Evolutionary conservation across 345 rosid species (phyloP).

Genomic region (Moricandia moricandioides): DNA sequence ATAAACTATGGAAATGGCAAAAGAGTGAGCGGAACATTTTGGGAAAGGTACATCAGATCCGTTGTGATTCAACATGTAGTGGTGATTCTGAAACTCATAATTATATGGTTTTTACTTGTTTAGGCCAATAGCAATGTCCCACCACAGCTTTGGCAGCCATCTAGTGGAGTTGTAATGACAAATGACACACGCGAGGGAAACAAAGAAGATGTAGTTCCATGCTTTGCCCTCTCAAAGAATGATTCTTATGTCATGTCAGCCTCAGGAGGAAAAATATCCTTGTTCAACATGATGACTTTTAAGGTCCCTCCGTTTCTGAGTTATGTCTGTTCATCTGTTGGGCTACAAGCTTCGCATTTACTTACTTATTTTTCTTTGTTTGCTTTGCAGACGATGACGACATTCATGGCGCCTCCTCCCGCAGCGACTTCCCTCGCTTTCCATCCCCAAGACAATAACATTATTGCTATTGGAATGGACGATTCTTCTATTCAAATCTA

Average conservation of each 20-base stretch:
- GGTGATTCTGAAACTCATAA: constrained; percentile 5
- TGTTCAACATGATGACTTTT: constrained; percentile 91
- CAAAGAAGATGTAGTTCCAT: constrained; percentile 66
- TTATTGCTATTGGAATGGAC: constrained; percentile 89
- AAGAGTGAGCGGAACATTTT: constrained; percentile 51
- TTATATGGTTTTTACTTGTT: constrained; percentile 17
- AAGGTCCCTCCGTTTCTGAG: constrained; percentile 47
- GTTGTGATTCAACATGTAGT: constrained; percentile 1
- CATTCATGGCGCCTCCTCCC: constrained; percentile 81
- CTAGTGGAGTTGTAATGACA: constrained; percentile 62
- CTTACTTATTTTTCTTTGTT: neutral
- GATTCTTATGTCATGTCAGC: constrained; percentile 90
- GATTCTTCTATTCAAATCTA: constrained; percentile 82
- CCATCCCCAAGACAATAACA: constrained; percentile 85
- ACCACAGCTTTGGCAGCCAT: constrained; percentile 68
- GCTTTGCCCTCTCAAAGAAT: constrained; percentile 89
- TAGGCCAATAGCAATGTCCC: constrained; percentile 55
- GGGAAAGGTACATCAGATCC: constrained; percentile 47
- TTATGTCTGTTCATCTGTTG: neutral
- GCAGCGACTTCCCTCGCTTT: constrained; percentile 82
- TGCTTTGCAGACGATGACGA: constrained; percentile 54
- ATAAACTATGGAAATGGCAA: constrained; percentile 67
- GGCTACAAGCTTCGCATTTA: constrained; percentile 6
- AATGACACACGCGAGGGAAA: constrained; percentile 50
- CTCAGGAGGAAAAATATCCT: constrained; percentile 80